Evolutionary conservation across 345 rosid species (phyloP).

Genomic region (Acer yangbiense): DNA sequence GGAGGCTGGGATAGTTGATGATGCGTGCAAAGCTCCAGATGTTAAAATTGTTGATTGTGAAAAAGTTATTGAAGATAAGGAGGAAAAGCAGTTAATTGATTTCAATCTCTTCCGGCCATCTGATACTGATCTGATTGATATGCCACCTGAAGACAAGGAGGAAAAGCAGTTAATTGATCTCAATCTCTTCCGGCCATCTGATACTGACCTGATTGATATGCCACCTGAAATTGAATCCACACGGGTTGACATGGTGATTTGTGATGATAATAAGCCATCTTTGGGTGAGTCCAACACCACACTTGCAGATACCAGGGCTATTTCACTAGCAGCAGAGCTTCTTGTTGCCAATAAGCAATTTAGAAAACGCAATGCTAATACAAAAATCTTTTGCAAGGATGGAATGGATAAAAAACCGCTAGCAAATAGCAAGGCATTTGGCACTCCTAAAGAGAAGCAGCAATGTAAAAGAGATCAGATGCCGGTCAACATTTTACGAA

Average conservation of each 20-base stretch:
- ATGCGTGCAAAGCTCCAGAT: slow-evolving; percentile 8
- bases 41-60: slow-evolving; percentile 22
- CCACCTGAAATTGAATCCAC: slow-evolving; percentile 34
- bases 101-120: slow-evolving; percentile 18
- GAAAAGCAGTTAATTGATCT: slow-evolving; percentile 28
- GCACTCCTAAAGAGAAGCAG: slow-evolving; percentile 39
- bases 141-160: slow-evolving; percentile 29
- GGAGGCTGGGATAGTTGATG: slow-evolving; percentile 20
- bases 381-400: slow-evolving; percentile 25
- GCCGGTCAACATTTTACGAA: slow-evolving; percentile 22
- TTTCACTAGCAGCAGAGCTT: slow-evolving; percentile 14
- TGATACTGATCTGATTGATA: slow-evolving; percentile 16
- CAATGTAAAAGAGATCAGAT: slow-evolving; percentile 38
- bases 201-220: slow-evolving; percentile 16
- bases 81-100: slow-evolving; percentile 30
- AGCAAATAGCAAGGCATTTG: slow-evolving; percentile 32
- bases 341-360: slow-evolving; percentile 31
- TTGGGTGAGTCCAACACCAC: slow-evolving; percentile 23
- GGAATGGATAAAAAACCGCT: slow-evolving; percentile 33
- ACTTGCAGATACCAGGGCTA: slow-evolving; percentile 23
- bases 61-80: slow-evolving; percentile 14
- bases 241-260: slow-evolving; percentile 27
- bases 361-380: slow-evolving; percentile 30
- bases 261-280: slow-evolving; percentile 25
- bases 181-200: slow-evolving; percentile 20